A percentile compares a stretch with the other conserved stretches of the same genome.
These are phyloP conservation scores for Ascodesmis nigricans DNA, from an alignment of 495 filamentous ascomycete species.

Conservation along the genomic window DNA sequence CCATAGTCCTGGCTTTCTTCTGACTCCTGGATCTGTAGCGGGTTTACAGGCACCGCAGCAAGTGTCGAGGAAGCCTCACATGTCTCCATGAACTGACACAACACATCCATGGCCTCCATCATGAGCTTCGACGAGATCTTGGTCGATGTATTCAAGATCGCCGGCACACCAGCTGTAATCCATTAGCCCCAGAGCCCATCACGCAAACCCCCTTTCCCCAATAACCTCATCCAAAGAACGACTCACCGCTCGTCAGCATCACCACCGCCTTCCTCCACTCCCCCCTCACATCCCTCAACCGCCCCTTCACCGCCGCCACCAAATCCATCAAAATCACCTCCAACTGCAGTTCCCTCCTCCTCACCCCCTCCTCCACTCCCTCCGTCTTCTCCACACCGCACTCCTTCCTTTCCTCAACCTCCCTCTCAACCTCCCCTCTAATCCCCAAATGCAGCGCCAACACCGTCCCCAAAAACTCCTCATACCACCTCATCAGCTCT, in stretches of 20 bases:
- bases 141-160: conserved; percentile 25
- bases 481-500: conserved; percentile 23
- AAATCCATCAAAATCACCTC: conserved; percentile 32
- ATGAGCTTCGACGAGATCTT: conserved; percentile 23
- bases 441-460: conserved; percentile 36
- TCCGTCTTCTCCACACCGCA: too few relatives aligned
- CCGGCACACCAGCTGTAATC: too few relatives aligned
- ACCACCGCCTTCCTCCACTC: too few relatives aligned
- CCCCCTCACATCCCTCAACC: too few relatives aligned
- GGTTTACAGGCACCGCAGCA: conserved; percentile 3
- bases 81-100: conserved; percentile 23
- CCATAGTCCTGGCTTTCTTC: conserved; percentile 62
- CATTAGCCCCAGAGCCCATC: too few relatives aligned
- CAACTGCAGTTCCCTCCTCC: conserved; percentile 39
- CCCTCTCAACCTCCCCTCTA: conserved; percentile 38
- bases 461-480: conserved; percentile 31
- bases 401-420: too few relatives aligned
- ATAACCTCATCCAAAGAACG: too few relatives aligned
- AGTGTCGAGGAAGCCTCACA: conserved; percentile 24
- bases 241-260: too few relatives aligned
- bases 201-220: too few relatives aligned
- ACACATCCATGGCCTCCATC: conserved; percentile 25
- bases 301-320: too few relatives aligned
- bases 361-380: conserved; percentile 33
- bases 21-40: too few relatives aligned